Conservation (phyloP, 202 grass and related monocot genomes). For the Sporobolus alterniflorus region DNA sequence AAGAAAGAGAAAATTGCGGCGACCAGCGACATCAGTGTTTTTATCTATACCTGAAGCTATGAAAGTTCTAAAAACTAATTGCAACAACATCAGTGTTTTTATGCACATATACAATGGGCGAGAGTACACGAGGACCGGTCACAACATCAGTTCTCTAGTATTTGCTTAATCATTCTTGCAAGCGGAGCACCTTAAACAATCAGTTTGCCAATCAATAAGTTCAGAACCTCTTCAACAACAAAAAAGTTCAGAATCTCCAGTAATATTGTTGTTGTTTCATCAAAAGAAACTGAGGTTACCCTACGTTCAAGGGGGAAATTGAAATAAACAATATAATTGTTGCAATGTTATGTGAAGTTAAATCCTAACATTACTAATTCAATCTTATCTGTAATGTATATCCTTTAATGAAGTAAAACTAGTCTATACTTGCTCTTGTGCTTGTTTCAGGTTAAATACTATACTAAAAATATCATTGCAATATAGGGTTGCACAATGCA, state of each 20-base stretch:
- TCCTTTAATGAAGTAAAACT: slow-evolving; percentile 23
- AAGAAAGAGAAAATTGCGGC: too few relatives aligned
- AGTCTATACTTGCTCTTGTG: background rate
- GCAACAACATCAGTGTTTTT: background rate
- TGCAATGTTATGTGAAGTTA: background rate
- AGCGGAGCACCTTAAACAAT: slow-evolving; percentile 82
- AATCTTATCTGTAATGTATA: slow-evolving; percentile 21
- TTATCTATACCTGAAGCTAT: slow-evolving; percentile 10
- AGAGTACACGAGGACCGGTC: slow-evolving; percentile 74
- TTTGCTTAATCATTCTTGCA: slow-evolving; percentile 98
- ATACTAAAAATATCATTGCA: background rate
- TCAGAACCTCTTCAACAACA: background rate
- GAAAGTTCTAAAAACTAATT: background rate
- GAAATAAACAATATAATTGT: too few relatives aligned
- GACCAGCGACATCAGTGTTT: too few relatives aligned
- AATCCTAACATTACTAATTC: background rate
- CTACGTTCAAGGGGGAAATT: too few relatives aligned
- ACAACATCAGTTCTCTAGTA: slow-evolving; percentile 94
- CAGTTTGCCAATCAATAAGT: background rate
- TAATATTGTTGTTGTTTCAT: background rate
- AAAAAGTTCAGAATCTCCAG: background rate
- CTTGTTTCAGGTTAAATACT: background rate
- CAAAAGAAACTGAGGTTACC: background rate
- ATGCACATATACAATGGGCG: background rate
- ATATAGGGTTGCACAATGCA: background rate